Conservation (phyloP, 805 yeast species). For the Candida xyloterini region DNA sequence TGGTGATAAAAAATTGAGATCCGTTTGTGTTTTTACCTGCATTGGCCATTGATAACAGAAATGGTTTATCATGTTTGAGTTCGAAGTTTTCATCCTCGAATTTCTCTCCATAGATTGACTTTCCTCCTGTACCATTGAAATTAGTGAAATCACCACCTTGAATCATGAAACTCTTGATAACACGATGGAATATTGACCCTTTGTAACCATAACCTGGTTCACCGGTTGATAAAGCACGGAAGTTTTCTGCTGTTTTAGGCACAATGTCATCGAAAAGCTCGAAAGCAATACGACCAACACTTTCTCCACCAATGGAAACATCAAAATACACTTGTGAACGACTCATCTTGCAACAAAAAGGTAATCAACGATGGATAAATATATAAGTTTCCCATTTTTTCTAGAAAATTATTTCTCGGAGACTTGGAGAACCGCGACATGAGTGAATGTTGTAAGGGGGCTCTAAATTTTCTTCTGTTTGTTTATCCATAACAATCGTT, state of each 20-base stretch:
- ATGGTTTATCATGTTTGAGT: constrained; percentile 76
- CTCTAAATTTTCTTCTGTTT: constrained; percentile 8
- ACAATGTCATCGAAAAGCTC: constrained; percentile 59
- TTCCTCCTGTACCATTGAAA: constrained; percentile 76
- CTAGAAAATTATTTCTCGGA: constrained; percentile 7
- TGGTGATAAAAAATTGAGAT: constrained; percentile 91
- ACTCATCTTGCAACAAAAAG: not conserved
- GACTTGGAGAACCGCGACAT: not conserved
- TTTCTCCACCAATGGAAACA: constrained; percentile 65
- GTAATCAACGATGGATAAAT: not conserved
- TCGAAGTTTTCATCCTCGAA: constrained; percentile 89
- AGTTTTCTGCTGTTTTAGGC: constrained; percentile 88
- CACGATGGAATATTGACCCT: constrained; percentile 89
- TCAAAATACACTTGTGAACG: constrained; percentile 71
- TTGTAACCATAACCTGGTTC: constrained; percentile 78
- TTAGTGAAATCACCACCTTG: constrained; percentile 93
- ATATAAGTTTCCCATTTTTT: constrained; percentile 1
- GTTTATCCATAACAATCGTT: constrained; percentile 17
- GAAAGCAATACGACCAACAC: constrained; percentile 74
- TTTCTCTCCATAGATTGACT: constrained; percentile 78
- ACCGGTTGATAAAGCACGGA: constrained; percentile 85
- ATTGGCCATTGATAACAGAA: constrained; percentile 92
- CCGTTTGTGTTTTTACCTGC: constrained; percentile 96
- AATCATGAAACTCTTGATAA: constrained; percentile 84
- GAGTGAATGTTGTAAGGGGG: not conserved